Percentiles rank a stretch among this genome's conserved stretches.
Evolutionary conservation across 129 eudicot genomes (phyloP).

Genomic region (Escallonia rubra): DNA sequence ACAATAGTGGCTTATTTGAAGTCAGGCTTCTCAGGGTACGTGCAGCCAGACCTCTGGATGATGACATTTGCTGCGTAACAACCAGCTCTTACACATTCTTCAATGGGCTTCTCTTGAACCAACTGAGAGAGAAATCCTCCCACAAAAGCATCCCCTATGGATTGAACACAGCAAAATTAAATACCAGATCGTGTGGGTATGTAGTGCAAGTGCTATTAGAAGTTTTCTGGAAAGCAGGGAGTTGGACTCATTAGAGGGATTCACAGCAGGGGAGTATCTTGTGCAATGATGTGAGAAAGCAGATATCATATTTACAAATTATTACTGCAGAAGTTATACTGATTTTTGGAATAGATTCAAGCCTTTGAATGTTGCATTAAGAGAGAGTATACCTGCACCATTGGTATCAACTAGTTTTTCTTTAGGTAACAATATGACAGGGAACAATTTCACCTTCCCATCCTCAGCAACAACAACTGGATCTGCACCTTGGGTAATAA

Average conservation of each 20-base stretch:
- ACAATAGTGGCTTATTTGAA: slow-evolving; percentile 22
- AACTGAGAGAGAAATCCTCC: slow-evolving; percentile 88
- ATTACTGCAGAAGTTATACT: too few relatives aligned
- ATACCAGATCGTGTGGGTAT: too few relatives aligned
- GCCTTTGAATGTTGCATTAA: neutral
- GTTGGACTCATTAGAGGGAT: too few relatives aligned
- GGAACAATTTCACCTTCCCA: slow-evolving; percentile 65
- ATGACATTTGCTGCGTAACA: slow-evolving; percentile 82
- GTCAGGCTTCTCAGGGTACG: slow-evolving; percentile 91
- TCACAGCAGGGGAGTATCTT: too few relatives aligned
- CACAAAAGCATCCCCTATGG: slow-evolving; percentile 89
- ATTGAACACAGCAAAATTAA: neutral
- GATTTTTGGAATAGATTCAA: too few relatives aligned
- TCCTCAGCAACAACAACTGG: slow-evolving; percentile 94
- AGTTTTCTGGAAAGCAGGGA: too few relatives aligned
- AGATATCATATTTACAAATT: neutral
- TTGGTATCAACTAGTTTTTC: slow-evolving; percentile 95
- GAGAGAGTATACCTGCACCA: slow-evolving; percentile 62
- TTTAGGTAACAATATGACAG: slow-evolving; percentile 65
- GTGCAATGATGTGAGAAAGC: too few relatives aligned
- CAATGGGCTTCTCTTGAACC: slow-evolving; percentile 68
- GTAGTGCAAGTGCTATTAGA: too few relatives aligned
- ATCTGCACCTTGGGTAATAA: slow-evolving; percentile 95
- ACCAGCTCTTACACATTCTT: slow-evolving; percentile 80
- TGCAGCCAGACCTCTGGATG: slow-evolving; percentile 88